phyloP scores from a whole-genome alignment of 139 green algal species.

The Pleodorina starrii region DNA sequence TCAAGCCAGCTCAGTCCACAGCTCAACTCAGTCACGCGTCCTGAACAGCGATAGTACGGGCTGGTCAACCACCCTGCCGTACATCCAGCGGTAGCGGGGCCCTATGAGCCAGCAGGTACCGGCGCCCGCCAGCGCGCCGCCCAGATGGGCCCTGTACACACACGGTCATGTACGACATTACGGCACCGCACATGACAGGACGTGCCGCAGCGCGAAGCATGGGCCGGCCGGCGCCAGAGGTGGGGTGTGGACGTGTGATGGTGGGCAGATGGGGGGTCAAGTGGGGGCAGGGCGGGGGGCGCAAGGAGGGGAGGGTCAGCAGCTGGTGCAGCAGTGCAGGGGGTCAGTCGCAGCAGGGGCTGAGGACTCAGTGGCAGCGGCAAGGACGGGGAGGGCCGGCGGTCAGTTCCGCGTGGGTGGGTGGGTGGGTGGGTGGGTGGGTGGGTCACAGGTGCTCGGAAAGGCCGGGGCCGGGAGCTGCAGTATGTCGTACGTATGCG shows the following conservation, averaged over 20 bases:
- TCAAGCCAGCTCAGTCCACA: too few species aligned
- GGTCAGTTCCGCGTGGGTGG: too few species aligned
- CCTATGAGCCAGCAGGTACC: constrained; percentile 3
- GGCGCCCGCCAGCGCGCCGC: constrained; percentile 23
- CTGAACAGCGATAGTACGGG: constrained; percentile 12
- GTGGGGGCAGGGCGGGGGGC: not conserved
- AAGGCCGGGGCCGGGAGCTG: too few species aligned
- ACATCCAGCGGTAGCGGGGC: constrained; percentile 31
- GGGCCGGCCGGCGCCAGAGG: not conserved
- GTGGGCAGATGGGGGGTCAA: not conserved
- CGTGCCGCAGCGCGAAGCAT: not conserved
- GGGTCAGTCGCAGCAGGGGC: not conserved
- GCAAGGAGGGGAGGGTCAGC: not conserved
- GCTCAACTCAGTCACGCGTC: not conserved
- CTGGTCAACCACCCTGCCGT: not conserved
- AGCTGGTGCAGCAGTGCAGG: not conserved
- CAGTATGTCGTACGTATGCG: too few species aligned
- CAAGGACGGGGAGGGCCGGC: too few species aligned
- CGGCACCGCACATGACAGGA: not conserved
- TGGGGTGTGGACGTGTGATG: not conserved
- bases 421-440: too few species aligned
- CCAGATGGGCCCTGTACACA: constrained; percentile 26
- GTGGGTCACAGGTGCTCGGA: too few species aligned
- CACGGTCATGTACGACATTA: not conserved
- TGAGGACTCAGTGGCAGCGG: not conserved